Conservation (phyloP, 2,329 filamentous ascomycete species). For the Fusarium piperis region DNA sequence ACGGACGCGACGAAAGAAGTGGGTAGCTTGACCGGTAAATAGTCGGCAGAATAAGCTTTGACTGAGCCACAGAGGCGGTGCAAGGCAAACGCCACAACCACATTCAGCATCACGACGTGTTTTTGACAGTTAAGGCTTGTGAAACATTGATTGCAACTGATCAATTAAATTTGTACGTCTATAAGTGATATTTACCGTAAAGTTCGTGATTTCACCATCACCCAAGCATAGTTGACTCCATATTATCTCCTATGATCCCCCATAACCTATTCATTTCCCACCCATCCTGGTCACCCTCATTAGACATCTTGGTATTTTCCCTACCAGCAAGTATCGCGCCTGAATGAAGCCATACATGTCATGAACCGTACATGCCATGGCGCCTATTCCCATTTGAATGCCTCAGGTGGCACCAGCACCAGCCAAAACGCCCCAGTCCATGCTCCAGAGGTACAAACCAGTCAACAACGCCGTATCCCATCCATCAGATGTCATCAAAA, state of each 20-base stretch:
- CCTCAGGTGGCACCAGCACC: neutral
- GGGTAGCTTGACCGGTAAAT: slow-evolving; percentile 42
- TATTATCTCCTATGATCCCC: slow-evolving; percentile 1
- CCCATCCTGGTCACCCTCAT: slow-evolving; percentile 10
- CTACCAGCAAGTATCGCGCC: neutral
- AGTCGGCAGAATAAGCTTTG: slow-evolving; percentile 30
- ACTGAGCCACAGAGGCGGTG: neutral
- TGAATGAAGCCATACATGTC: slow-evolving; percentile 1
- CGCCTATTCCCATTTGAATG: slow-evolving; percentile 14
- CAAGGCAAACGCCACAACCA: neutral
- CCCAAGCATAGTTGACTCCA: neutral
- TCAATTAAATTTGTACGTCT: slow-evolving; percentile 30
- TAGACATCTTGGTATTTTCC: slow-evolving; percentile 20
- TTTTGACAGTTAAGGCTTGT: neutral
- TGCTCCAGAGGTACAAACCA: slow-evolving; percentile 17
- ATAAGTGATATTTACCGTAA: slow-evolving; percentile 17
- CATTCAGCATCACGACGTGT: neutral
- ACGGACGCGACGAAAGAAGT: slow-evolving; percentile 40
- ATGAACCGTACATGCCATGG: neutral
- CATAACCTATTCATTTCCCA: slow-evolving; percentile 14
- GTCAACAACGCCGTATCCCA: slow-evolving; percentile 1
- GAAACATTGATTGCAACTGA: neutral
- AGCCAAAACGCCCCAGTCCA: slow-evolving; percentile 29
- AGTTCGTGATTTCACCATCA: slow-evolving; percentile 5
- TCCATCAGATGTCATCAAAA: slow-evolving; percentile 12